These are phyloP conservation scores for Hymenoscyphus infarciens DNA, from an alignment of 2,329 filamentous ascomycete species.

Conservation along the genomic window DNA sequence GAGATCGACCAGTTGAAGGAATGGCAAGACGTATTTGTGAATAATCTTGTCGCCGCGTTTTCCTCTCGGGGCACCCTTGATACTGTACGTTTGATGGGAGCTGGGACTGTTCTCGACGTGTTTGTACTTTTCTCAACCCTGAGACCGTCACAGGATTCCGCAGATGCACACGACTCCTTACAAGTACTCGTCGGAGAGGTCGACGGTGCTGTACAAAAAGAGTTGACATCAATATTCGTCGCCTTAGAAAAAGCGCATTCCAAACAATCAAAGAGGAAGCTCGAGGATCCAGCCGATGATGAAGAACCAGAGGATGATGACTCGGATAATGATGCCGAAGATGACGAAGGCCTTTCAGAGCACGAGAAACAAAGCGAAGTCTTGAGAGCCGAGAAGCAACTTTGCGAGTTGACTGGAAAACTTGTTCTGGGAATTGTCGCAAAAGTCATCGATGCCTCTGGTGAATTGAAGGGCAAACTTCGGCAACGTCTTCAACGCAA, in stretches of 20 bases:
- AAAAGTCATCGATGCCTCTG: conserved; percentile 65
- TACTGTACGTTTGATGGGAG: conserved; percentile 70
- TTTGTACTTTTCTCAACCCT: conserved; percentile 76
- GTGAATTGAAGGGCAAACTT: conserved; percentile 59
- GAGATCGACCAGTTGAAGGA: conserved; percentile 59
- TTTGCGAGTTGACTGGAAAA: conserved; percentile 83
- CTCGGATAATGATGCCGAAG: conserved; percentile 57
- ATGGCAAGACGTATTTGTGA: conserved; percentile 54
- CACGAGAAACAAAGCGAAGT: conserved; percentile 60
- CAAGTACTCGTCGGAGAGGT: conserved; percentile 67
- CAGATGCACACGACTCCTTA: conserved; percentile 51
- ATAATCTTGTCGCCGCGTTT: conserved; percentile 63
- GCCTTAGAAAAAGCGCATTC: conserved; percentile 73
- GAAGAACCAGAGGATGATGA: conserved; percentile 69
- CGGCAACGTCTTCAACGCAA: conserved; percentile 74
- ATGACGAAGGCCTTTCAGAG: conserved; percentile 51
- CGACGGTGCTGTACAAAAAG: conserved; percentile 55
- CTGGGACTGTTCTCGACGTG: conserved; percentile 75
- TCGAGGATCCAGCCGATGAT: conserved; percentile 64
- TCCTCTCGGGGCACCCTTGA: conserved; percentile 69
- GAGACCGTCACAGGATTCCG: conserved; percentile 41
- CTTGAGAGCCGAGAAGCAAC: conserved; percentile 75
- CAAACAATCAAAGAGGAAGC: conserved; percentile 60
- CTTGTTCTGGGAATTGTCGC: conserved; percentile 77
- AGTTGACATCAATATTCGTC: conserved; percentile 74